A percentile compares a stretch with the other conserved stretches of the same genome.
Conservation (phyloP, 2,329 filamentous ascomycete genomes). For the Akanthomyces muscarius region DNA sequence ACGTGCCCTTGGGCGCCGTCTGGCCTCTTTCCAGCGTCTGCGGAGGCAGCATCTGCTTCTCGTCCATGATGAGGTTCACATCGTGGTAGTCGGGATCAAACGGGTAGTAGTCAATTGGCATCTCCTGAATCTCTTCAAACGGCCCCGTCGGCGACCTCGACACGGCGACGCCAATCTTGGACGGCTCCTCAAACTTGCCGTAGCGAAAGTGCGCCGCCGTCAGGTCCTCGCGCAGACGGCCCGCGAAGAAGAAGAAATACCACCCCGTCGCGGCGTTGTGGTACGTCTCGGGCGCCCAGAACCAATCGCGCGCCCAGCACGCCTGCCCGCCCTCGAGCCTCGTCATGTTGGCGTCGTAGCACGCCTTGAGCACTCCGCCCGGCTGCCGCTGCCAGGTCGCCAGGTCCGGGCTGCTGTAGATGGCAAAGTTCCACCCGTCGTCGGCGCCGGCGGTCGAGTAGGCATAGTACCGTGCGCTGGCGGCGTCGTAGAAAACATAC, state of each 20-base stretch:
- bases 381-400: conserved; percentile 33
- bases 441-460: conserved; percentile 36
- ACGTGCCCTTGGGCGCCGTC: conserved; percentile 32
- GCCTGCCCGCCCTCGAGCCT: conserved; percentile 28
- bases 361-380: conserved; percentile 31
- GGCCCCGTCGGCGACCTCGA: conserved; percentile 33
- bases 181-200: conserved; percentile 33
- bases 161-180: conserved; percentile 34
- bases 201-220: conserved; percentile 32
- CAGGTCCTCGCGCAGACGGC: conserved; percentile 30
- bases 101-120: conserved; percentile 33
- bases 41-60: conserved; percentile 32
- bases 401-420: conserved; percentile 35
- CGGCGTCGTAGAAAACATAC: conserved; percentile 30
- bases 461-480: conserved; percentile 30
- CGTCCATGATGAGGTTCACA: conserved; percentile 36
- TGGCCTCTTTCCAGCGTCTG: conserved; percentile 25
- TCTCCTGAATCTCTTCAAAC: conserved; percentile 30
- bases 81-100: conserved; percentile 35
- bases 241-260: conserved; percentile 37
- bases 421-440: conserved; percentile 29
- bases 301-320: conserved; percentile 35
- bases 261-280: conserved; percentile 34
- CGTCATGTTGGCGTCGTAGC: conserved; percentile 26
- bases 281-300: conserved; percentile 35